phyloP scores from a whole-genome alignment of 352 stramenopile species.

The Globisporangium uncinulatum region DNA sequence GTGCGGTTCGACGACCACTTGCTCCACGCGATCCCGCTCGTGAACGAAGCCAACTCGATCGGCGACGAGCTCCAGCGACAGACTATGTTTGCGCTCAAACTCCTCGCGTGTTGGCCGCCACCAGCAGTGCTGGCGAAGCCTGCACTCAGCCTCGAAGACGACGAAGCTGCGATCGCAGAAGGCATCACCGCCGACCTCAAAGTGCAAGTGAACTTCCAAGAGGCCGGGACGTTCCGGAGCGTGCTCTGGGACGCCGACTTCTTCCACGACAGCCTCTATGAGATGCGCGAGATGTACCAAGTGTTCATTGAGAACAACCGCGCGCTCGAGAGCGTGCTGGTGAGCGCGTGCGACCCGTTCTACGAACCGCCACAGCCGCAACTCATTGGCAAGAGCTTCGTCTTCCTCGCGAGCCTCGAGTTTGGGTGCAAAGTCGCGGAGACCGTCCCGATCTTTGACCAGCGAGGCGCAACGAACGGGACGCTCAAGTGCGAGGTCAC shows the following conservation, averaged over 20 bases:
- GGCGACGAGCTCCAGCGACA: constrained; percentile 71
- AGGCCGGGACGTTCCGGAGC: constrained; percentile 63
- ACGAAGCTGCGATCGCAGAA: constrained; percentile 41
- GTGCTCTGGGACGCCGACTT: constrained; percentile 77
- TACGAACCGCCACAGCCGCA: constrained; percentile 62
- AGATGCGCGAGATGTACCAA: constrained; percentile 88
- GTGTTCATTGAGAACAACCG: constrained; percentile 76
- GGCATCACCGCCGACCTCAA: constrained; percentile 62
- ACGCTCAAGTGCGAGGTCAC: constrained; percentile 53
- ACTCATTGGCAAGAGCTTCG: constrained; percentile 66
- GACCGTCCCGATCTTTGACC: constrained; percentile 51
- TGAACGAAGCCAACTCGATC: constrained; percentile 87
- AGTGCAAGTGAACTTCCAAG: constrained; percentile 75
- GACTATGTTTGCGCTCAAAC: constrained; percentile 59
- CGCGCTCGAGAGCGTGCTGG: constrained; percentile 22
- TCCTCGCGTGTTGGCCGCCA: constrained; percentile 42
- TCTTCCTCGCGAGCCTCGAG: constrained; percentile 56
- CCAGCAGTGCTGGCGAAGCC: constrained; percentile 20
- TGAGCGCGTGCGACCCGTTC: constrained; percentile 64
- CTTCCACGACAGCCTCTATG: constrained; percentile 73
- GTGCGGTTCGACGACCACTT: constrained; percentile 78
- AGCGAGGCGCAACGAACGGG: constrained; percentile 28
- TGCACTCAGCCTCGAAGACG: constrained; percentile 38
- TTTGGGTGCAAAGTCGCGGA: constrained; percentile 65
- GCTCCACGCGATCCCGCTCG: constrained; percentile 64